Base-by-base conservation (phyloP, 2,329 filamentous ascomycete species). In the Huntiella omanensis region DNA sequence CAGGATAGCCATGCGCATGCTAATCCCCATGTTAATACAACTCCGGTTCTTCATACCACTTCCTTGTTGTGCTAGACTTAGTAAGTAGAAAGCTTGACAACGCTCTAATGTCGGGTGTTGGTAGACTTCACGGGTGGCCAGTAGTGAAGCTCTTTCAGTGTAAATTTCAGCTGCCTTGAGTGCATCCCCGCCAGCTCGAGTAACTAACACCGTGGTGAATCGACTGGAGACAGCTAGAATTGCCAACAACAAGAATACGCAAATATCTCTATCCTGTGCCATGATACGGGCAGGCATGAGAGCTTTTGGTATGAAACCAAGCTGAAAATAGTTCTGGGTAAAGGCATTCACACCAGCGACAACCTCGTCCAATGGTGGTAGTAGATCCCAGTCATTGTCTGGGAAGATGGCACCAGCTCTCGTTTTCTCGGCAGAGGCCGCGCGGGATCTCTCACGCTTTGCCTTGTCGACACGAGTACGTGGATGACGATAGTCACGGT, bases 21-120 rank as follows among this genome's bases (percentile, higher is more conserved):
- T 65, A 33, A 74, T 67, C 2, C 70, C 70, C 57, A 73, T 66
- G 52, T 73, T 74, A 47, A 73, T 69, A 65, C 73, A 71, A 56
- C 71, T 75, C 45, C 61, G 62, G 43, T 71, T 69, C 36, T 64
- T 67, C 51, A 68, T 59, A 0, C 69, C 71, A 45, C 66, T 71
- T 11, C 70, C 70, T 54, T 75, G 71, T 52, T 76, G 71, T 4
- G 71, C 70, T 46, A 76, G 68, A 53, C 70, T 73, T 12, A 76
- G 58, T 3, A 76, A 57, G 51, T 74, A 75, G 50, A 75, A 75
- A 1, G 66, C 71, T 55, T 76, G 72, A 44, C 70, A 74, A 36
- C 67, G 62, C 53, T 75, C 69, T 13, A 76, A 54, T 0, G 65
- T 71, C 0, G 71, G 67, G 45, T 66, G 64, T 35, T 64, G 59